phyloP scores from a whole-genome alignment of 805 yeast species.

The Suhomyces sp. region DNA sequence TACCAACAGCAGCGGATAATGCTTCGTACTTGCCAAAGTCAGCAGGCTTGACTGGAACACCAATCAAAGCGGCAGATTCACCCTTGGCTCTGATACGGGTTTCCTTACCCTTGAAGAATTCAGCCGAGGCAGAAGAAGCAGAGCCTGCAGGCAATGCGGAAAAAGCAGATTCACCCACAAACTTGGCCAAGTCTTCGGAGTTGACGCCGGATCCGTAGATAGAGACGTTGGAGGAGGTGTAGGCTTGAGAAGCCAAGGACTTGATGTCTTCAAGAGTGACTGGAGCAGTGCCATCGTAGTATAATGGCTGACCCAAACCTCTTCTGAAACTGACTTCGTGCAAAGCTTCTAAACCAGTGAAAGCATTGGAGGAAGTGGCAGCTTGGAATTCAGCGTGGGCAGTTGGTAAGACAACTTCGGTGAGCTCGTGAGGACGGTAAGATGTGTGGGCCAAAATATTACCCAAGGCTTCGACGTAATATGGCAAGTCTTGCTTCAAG shows the following conservation, averaged over 20 bases:
- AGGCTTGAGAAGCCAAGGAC: slow-evolving; percentile 62
- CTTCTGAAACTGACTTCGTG: slow-evolving; percentile 79
- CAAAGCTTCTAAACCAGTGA: slow-evolving; percentile 71
- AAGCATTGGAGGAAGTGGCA: slow-evolving; percentile 50
- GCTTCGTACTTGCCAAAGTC: slow-evolving; percentile 67
- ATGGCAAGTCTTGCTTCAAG: slow-evolving; percentile 86
- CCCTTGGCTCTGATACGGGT: slow-evolving; percentile 64
- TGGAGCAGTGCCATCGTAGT: slow-evolving; percentile 62
- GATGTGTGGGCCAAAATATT: slow-evolving; percentile 66
- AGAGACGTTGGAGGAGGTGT: slow-evolving; percentile 67
- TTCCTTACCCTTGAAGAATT: slow-evolving; percentile 61
- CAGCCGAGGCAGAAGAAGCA: slow-evolving; percentile 36
- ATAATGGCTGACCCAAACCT: slow-evolving; percentile 83
- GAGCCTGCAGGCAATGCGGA: slow-evolving; percentile 61
- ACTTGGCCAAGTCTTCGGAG: slow-evolving; percentile 63
- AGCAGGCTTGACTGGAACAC: slow-evolving; percentile 67
- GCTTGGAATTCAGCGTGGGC: slow-evolving; percentile 61
- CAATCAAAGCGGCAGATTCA: slow-evolving; percentile 71
- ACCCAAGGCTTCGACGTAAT: slow-evolving; percentile 82
- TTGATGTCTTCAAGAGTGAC: slow-evolving; percentile 61
- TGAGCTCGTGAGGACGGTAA: slow-evolving; percentile 79
- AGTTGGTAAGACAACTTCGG: slow-evolving; percentile 78
- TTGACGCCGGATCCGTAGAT: slow-evolving; percentile 72
- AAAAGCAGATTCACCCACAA: slow-evolving; percentile 66
- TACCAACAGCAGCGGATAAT: slow-evolving; percentile 65